A percentile compares a stretch with the other conserved stretches of the same genome.
phyloP scores from a whole-genome alignment of 1,284 basidiomycete genomes.

The Phellopilus nigrolimitatus region DNA sequence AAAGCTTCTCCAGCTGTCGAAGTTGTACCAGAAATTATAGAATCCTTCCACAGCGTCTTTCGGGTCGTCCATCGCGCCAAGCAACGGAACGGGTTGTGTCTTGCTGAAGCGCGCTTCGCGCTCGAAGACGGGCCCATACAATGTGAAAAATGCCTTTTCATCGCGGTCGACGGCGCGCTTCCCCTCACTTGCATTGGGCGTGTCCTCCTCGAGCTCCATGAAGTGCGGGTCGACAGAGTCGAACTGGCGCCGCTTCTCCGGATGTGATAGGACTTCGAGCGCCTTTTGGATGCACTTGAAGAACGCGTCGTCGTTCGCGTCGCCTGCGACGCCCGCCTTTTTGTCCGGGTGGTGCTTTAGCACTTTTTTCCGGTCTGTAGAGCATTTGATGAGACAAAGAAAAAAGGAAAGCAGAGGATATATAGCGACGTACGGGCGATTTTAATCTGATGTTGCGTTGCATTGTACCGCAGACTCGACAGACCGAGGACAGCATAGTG shows the following conservation, averaged over 20 bases:
- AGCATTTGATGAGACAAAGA: constrained; percentile 5
- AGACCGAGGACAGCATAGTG: constrained; percentile 96
- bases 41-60: constrained; percentile 89
- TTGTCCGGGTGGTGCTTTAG: constrained; percentile 99
- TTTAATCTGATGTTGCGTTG: constrained; percentile 91
- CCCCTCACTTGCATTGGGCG: constrained; percentile 65
- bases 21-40: constrained; percentile 99
- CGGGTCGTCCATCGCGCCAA: constrained; percentile 69
- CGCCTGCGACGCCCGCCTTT: constrained; percentile 75
- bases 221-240: constrained; percentile 90
- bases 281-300: constrained; percentile 99
- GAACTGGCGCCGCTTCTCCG: constrained; percentile 90
- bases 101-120: constrained; percentile 91
- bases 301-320: constrained; percentile 93
- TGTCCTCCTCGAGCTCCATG: constrained; percentile 71
- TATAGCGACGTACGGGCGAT: constrained; percentile 74
- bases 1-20: constrained; percentile 97
- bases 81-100: constrained; percentile 77
- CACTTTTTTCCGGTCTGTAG: constrained; percentile 92
- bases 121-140: constrained; percentile 79
- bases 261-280: constrained; percentile 84
- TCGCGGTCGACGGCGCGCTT: constrained; percentile 44
- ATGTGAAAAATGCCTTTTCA: constrained; percentile 57
- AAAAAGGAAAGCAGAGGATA: constrained; percentile 1
- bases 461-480: constrained; percentile 85